A percentile compares a stretch with the other conserved stretches of the same genome.
Conservation (phyloP, 2,329 filamentous ascomycete species). For the Chaetomiaceae sp. region DNA sequence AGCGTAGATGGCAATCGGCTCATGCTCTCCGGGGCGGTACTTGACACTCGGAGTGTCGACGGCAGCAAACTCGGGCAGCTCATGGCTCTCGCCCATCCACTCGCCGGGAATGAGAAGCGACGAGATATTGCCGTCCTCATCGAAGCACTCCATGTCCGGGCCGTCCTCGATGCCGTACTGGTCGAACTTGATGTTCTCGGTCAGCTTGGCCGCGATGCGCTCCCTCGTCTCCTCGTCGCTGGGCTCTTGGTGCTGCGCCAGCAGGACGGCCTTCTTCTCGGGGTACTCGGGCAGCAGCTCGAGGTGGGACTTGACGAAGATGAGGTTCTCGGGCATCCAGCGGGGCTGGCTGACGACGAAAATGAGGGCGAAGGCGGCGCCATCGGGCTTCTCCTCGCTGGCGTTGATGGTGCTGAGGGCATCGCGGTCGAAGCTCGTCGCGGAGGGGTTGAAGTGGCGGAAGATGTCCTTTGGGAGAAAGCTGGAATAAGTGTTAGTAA, state of each 20-base stretch:
- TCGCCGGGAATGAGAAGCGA: slow-evolving; percentile 6
- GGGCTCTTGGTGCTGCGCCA: background rate
- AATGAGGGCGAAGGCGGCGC: slow-evolving; percentile 1
- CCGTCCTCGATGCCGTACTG: slow-evolving; percentile 14
- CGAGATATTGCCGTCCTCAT: background rate
- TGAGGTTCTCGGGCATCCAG: background rate
- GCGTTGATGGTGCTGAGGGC: slow-evolving; percentile 1
- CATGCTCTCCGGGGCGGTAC: background rate
- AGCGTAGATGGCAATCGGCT: slow-evolving; percentile 4
- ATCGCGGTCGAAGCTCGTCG: background rate
- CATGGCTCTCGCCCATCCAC: background rate
- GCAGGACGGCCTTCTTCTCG: slow-evolving; percentile 3
- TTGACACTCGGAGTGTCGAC: slow-evolving; percentile 11
- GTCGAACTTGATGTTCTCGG: slow-evolving; percentile 1
- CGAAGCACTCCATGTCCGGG: slow-evolving; percentile 9
- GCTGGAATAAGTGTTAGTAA: background rate
- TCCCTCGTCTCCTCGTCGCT: background rate
- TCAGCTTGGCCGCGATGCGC: background rate
- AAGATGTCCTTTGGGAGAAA: background rate
- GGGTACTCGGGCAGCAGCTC: slow-evolving; percentile 7
- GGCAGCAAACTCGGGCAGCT: background rate
- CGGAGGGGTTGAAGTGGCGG: slow-evolving; percentile 2
- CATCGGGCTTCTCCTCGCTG: background rate
- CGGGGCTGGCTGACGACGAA: background rate
- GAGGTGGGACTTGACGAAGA: slow-evolving; percentile 5